Evolutionary conservation across 352 stramenopile species (phyloP).

Genomic region (Pythium brachiatum): DNA sequence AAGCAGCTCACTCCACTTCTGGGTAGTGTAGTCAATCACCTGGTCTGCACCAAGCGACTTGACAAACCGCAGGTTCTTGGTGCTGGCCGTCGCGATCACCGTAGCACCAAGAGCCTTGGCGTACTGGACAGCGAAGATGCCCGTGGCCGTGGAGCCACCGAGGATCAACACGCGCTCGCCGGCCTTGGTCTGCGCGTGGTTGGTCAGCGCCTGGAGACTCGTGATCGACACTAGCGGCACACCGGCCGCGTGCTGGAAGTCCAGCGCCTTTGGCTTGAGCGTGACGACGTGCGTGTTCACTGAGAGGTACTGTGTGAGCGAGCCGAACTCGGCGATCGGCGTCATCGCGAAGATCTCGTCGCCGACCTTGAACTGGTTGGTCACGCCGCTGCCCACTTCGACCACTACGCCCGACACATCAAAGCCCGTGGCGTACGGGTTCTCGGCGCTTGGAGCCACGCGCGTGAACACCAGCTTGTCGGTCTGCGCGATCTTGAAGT

Average conservation of each 20-base stretch:
- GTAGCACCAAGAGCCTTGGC: conserved; percentile 25
- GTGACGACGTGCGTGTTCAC: conserved; percentile 32
- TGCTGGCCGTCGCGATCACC: conserved; percentile 33
- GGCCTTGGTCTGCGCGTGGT: conserved; percentile 34
- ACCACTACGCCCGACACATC: conserved; percentile 36
- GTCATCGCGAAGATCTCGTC: conserved; percentile 27
- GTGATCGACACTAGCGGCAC: conserved; percentile 39
- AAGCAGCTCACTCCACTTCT: conserved; percentile 24
- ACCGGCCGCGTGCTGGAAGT: conserved; percentile 38
- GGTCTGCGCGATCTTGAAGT: conserved; percentile 8
- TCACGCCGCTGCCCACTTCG: conserved; percentile 9
- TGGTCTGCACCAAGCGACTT: conserved; percentile 39
- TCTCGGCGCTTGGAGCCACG: conserved; percentile 2
- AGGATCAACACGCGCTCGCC: conserved; percentile 41
- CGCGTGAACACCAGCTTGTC: background rate
- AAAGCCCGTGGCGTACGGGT: conserved; percentile 27
- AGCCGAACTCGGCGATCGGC: conserved; percentile 8
- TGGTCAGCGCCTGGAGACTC: conserved; percentile 31
- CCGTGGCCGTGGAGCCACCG: conserved; percentile 37
- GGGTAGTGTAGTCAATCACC: conserved; percentile 41
- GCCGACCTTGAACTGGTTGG: conserved; percentile 5
- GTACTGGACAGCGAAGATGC: conserved; percentile 43
- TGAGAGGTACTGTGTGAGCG: conserved; percentile 40
- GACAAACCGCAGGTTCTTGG: conserved; percentile 34
- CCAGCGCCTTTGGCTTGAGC: conserved; percentile 37